Conservation (phyloP, 805 yeast genomes). For the Cyberlindnera japonica region DNA sequence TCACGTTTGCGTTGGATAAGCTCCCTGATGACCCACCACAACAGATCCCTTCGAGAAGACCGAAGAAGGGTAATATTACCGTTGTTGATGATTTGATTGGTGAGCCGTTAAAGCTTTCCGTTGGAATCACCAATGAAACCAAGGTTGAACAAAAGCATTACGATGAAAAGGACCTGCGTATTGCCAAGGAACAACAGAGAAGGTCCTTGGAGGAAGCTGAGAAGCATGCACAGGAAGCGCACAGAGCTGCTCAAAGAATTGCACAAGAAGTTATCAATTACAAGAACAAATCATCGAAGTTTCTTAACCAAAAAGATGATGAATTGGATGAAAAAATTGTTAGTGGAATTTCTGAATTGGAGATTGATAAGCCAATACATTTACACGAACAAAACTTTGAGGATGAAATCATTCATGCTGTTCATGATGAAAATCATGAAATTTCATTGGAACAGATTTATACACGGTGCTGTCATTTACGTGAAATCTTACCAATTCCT, state of each 20-base stretch:
- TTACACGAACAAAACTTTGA: conserved; percentile 53
- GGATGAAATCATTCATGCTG: conserved; percentile 25
- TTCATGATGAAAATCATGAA: conserved; percentile 20
- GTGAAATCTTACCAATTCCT: conserved; percentile 90
- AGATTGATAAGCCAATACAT: conserved; percentile 72
- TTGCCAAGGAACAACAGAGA: conserved; percentile 58
- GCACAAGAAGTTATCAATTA: conserved; percentile 60
- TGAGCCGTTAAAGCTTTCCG: conserved; percentile 54
- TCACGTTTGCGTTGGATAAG: conserved; percentile 72
- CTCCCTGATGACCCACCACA: conserved; percentile 85
- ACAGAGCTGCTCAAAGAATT: conserved; percentile 62
- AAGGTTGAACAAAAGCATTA: conserved; percentile 23
- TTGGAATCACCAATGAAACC: conserved; percentile 58
- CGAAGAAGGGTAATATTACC: conserved; percentile 73
- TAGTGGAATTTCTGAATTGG: conserved; percentile 32
- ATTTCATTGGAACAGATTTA: conserved; percentile 61
- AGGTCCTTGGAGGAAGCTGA: conserved; percentile 56
- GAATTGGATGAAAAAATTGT: conserved; percentile 21
- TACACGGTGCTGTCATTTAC: conserved; percentile 87
- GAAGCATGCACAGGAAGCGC: conserved; percentile 75
- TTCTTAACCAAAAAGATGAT: conserved; percentile 26
- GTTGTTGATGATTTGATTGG: conserved; percentile 66
- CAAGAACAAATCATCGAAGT: conserved; percentile 26
- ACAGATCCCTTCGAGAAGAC: conserved; percentile 84
- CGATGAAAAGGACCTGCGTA: conserved; percentile 41